phyloP scores from a whole-genome alignment of 345 rosid species.

The Kernera saxatilis region DNA sequence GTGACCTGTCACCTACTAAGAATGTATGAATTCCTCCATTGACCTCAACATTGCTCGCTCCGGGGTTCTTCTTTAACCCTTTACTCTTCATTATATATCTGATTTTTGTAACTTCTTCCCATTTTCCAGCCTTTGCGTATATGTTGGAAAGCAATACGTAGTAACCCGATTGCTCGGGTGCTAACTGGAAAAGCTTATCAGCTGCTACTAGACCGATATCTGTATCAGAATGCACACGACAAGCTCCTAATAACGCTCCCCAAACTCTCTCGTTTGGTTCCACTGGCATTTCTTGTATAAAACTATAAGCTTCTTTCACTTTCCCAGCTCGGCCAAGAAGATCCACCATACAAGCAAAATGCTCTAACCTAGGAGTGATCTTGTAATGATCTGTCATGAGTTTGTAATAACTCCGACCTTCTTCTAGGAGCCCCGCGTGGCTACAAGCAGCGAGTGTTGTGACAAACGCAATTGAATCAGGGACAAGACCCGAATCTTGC shows the following conservation, averaged over 20 bases:
- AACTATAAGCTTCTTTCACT: slow-evolving; percentile 53
- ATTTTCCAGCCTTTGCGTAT: slow-evolving; percentile 72
- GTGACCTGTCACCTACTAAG: slow-evolving; percentile 58
- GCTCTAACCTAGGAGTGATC: slow-evolving; percentile 57
- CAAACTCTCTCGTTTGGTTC: slow-evolving; percentile 68
- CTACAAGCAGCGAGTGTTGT: slow-evolving; percentile 75
- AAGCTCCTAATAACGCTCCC: slow-evolving; percentile 73
- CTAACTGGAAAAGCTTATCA: slow-evolving; percentile 51
- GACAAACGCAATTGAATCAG: slow-evolving; percentile 71
- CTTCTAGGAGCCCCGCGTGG: slow-evolving; percentile 57
- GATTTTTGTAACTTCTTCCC: slow-evolving; percentile 54
- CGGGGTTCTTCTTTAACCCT: slow-evolving; percentile 59
- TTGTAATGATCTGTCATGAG: slow-evolving; percentile 48
- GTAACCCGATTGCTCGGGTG: slow-evolving; percentile 61
- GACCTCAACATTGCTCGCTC: slow-evolving; percentile 62
- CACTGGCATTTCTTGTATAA: slow-evolving; percentile 49
- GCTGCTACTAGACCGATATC: slow-evolving; percentile 65
- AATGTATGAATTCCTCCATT: slow-evolving; percentile 44
- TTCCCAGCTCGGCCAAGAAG: slow-evolving; percentile 62
- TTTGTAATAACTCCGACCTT: slow-evolving; percentile 44
- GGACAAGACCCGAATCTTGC: slow-evolving; percentile 51
- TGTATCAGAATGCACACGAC: slow-evolving; percentile 48
- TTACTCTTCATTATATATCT: slow-evolving; percentile 53
- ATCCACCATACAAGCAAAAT: slow-evolving; percentile 75
- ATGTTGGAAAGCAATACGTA: slow-evolving; percentile 71